These are phyloP conservation scores for Dictyostelium firmibasis DNA, from an alignment of 78 protist genomes.

Conservation along the genomic window DNA sequence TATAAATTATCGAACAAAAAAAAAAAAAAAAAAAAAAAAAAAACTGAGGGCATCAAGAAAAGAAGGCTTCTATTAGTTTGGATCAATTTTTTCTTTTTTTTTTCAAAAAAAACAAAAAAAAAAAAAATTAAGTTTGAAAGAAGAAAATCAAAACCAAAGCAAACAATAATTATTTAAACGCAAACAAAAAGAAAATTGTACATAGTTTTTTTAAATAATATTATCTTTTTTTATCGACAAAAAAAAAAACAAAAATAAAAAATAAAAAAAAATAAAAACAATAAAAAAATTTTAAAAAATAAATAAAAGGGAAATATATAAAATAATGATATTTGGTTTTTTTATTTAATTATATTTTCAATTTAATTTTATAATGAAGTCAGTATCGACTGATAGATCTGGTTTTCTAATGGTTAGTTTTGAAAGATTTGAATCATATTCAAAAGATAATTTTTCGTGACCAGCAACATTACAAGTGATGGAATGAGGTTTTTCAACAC, in stretches of 20 bases:
- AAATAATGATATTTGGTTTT: background rate
- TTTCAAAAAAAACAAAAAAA: no score
- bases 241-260: no score
- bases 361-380: conserved; percentile 29
- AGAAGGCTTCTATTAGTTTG: background rate
- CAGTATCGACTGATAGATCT: conserved; percentile 8
- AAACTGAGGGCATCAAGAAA: background rate
- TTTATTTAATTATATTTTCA: background rate
- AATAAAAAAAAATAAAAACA: background rate
- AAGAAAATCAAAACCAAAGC: background rate
- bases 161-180: background rate
- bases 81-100: background rate
- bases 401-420: conserved; percentile 66
- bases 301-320: background rate
- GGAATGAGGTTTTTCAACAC: conserved; percentile 8
- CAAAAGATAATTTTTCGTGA: conserved; percentile 9
- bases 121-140: no score
- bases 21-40: no score
- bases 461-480: background rate
- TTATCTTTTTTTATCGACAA: background rate
- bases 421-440: conserved; percentile 5
- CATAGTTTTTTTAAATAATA: background rate
- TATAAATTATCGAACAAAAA: no score
- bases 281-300: background rate
- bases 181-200: background rate